Conservation (phyloP, 2,329 filamentous ascomycete genomes). For the Fusarium phyllophilum region DNA sequence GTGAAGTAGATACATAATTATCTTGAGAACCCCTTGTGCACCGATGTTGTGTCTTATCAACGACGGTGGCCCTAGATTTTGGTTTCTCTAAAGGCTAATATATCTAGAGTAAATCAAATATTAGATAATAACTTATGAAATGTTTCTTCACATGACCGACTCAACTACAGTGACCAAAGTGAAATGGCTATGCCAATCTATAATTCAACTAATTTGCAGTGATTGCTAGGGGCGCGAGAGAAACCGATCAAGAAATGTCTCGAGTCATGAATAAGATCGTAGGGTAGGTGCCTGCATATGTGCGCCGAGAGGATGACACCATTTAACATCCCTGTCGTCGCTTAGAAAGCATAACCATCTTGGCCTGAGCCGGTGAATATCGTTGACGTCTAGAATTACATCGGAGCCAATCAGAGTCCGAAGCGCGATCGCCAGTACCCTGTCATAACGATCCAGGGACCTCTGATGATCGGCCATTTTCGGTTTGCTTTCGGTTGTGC, state of each 20-base stretch:
- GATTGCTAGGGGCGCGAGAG: background rate
- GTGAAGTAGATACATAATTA: too few species aligned
- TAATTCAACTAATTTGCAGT: too few species aligned
- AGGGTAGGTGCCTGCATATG: background rate
- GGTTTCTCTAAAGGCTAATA: background rate
- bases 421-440: background rate
- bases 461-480: conserved; percentile 13
- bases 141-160: too few species aligned
- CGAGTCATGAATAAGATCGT: background rate
- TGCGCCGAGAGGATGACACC: conserved; percentile 28
- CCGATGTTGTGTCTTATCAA: background rate
- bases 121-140: too few species aligned
- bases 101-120: too few species aligned
- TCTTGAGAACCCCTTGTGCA: background rate
- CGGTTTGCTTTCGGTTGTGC: background rate
- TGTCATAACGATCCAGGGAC: conserved; percentile 21
- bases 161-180: too few species aligned
- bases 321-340: conserved; percentile 32
- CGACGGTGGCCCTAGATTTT: background rate
- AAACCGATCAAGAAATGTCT: background rate
- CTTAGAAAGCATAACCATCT: conserved; percentile 7
- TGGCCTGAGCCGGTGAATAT: conserved; percentile 25
- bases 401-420: conserved; percentile 20
- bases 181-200: background rate
- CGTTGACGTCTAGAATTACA: conserved; percentile 34